These are phyloP conservation scores for Geosmithia morbida DNA, from an alignment of 2,329 filamentous ascomycete genomes.

Conservation along the genomic window DNA sequence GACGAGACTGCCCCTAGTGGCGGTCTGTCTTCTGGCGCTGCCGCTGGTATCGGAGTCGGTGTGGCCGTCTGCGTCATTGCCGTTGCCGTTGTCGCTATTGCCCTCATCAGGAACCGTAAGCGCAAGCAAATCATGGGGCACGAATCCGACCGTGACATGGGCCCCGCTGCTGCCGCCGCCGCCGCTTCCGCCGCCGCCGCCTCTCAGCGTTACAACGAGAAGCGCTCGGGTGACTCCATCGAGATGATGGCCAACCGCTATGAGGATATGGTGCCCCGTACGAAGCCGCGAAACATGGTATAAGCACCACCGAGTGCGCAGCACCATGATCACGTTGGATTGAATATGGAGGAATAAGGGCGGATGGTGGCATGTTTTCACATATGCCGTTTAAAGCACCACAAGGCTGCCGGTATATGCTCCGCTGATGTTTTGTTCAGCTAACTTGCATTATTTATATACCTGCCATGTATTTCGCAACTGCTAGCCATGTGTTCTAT, in stretches of 20 bases:
- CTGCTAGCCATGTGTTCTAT: neutral
- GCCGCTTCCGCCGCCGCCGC: conserved; percentile 21
- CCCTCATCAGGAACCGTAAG: conserved; percentile 16
- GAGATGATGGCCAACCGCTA: conserved; percentile 38
- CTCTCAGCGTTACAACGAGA: conserved; percentile 18
- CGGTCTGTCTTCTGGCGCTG: conserved; percentile 26
- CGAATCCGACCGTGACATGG: conserved; percentile 21
- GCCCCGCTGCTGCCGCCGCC: conserved; percentile 32
- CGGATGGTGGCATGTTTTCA: neutral
- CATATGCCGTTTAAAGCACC: too few relatives aligned
- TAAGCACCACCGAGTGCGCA: neutral
- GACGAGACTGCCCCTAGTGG: conserved; percentile 2
- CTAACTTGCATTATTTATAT: neutral
- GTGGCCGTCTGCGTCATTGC: conserved; percentile 25
- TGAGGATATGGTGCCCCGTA: conserved; percentile 41
- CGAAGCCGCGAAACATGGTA: conserved; percentile 30
- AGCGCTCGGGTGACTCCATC: conserved; percentile 26
- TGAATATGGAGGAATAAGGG: neutral
- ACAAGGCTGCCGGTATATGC: neutral
- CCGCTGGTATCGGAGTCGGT: conserved; percentile 34
- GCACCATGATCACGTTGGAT: neutral
- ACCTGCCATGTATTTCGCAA: neutral
- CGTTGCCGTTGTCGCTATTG: conserved; percentile 21
- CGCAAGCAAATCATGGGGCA: conserved; percentile 4
- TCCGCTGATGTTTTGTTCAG: neutral